A percentile compares a stretch with the other conserved stretches of the same genome.
These are phyloP conservation scores for Xylaria hypoxylon DNA, from an alignment of 2,329 filamentous ascomycete species.

Conservation along the genomic window DNA sequence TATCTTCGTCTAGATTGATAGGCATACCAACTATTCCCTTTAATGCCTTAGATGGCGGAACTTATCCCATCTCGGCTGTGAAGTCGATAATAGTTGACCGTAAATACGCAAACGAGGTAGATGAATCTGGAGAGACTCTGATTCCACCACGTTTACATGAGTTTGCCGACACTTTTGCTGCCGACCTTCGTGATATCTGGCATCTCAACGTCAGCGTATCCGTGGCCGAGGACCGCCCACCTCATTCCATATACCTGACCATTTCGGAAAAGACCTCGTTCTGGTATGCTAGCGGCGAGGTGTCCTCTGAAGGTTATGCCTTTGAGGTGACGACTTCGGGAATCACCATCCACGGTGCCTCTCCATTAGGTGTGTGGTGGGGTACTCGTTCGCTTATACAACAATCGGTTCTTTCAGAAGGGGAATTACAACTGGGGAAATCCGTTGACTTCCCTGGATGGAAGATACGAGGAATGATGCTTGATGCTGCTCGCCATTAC, in stretches of 20 bases:
- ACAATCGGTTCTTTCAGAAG: slow-evolving; percentile 57
- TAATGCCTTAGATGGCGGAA: slow-evolving; percentile 41
- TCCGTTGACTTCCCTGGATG: slow-evolving; percentile 64
- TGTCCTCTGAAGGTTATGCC: slow-evolving; percentile 62
- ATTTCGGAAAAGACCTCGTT: slow-evolving; percentile 56
- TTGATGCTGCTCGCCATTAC: slow-evolving; percentile 67
- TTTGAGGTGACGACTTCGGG: slow-evolving; percentile 56
- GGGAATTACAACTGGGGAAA: slow-evolving; percentile 56
- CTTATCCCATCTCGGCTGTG: slow-evolving; percentile 47
- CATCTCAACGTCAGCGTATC: slow-evolving; percentile 49
- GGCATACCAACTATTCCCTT: slow-evolving; percentile 55
- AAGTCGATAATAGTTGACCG: slow-evolving; percentile 59
- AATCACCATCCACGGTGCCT: slow-evolving; percentile 63
- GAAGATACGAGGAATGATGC: slow-evolving; percentile 58
- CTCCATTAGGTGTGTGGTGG: slow-evolving; percentile 68
- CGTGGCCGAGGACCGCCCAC: slow-evolving; percentile 39
- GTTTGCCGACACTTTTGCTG: slow-evolving; percentile 61
- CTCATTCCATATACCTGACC: slow-evolving; percentile 59
- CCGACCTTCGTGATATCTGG: slow-evolving; percentile 50
- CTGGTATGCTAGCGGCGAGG: slow-evolving; percentile 58
- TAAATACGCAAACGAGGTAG: slow-evolving; percentile 54
- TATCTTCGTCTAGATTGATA: slow-evolving; percentile 40
- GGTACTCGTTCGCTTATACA: slow-evolving; percentile 67
- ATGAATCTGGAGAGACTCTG: slow-evolving; percentile 61
- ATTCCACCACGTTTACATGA: slow-evolving; percentile 63